A percentile compares a stretch with the other conserved stretches of the same genome.
Evolutionary conservation across 1,284 basidiomycete genomes (phyloP).

Genomic region (Farysia itapuensis): DNA sequence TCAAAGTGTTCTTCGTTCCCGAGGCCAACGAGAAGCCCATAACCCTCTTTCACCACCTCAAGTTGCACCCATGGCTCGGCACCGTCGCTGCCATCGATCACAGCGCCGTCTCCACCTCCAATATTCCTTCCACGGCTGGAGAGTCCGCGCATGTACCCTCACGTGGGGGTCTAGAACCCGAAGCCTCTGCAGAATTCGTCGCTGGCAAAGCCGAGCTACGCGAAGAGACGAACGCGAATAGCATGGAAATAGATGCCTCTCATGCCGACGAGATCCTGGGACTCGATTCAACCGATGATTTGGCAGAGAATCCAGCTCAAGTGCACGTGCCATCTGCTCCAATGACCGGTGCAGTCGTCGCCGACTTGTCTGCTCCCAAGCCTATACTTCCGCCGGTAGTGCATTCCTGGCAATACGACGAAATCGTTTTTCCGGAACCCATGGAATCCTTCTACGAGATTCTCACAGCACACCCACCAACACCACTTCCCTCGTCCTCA

Average conservation of each 20-base stretch:
- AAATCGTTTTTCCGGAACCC: slow-evolving; percentile 94
- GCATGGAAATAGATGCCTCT: slow-evolving; percentile 5
- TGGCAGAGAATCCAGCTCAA: slow-evolving; percentile 2
- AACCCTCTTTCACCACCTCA: slow-evolving; percentile 85
- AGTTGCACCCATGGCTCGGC: slow-evolving; percentile 85
- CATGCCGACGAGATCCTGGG: neutral
- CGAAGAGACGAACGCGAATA: neutral
- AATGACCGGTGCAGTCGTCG: neutral
- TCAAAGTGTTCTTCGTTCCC: slow-evolving; percentile 85
- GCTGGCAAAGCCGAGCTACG: neutral
- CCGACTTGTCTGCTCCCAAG: slow-evolving; percentile 1
- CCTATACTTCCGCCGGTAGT: slow-evolving; percentile 52
- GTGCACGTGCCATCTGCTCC: neutral
- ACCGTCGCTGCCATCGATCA: slow-evolving; percentile 68
- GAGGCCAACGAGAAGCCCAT: slow-evolving; percentile 92
- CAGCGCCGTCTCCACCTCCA: neutral
- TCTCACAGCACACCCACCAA: slow-evolving; percentile 79
- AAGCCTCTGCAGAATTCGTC: slow-evolving; percentile 13
- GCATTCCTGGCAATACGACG: slow-evolving; percentile 98
- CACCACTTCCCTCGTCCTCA: slow-evolving; percentile 62
- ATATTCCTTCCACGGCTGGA: neutral
- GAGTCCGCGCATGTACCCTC: neutral
- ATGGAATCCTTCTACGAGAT: slow-evolving; percentile 83
- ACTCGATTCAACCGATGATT: neutral
- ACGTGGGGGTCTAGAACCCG: slow-evolving; percentile 10